Base-by-base conservation (phyloP, 768 basidiomycete genomes). In the Tulasnella sp. region DNA sequence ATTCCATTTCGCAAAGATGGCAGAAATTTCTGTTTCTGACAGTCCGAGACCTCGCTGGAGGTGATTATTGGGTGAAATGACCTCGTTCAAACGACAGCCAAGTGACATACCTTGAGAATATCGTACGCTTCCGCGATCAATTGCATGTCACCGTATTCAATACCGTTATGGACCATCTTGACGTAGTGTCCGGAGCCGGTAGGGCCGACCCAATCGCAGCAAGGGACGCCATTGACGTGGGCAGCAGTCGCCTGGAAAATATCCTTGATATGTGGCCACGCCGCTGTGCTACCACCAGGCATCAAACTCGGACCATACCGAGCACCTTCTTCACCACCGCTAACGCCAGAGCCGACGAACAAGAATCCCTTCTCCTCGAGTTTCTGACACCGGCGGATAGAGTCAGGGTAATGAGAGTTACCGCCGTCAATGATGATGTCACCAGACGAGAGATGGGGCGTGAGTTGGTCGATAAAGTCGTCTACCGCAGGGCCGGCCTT, bases 131-230 rank as follows among this genome's bases (percentile, higher is more conserved):
- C 96, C 60, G 91, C 89, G 63, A 99, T 98, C 68, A 98, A 77
- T 71, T 98, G 94, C 96, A 99, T 99, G 74, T 99, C 96, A 65
- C 89, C 93, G 68, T 97, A 97, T 72, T 99, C 96, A 71, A 99
- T 99, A 75, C 94, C 94, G 93, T 73, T 73, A 69, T 43, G 45
- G 21, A 56, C 46, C 53, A 56, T 62, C 78, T 99, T 99, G 72
- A 99, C 94, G 71, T 98, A 99, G 77, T 98, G 94, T 29, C 91
- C 93, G 46, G 88, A 76, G 59, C 92, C 96, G 61, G 83, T 84
- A 72, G 93, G 87, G 43, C 96, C 96, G 65, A 99, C 94, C 96
- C 96, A 99, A 74, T 99, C 96, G 69, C 94, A 97, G 77, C 96
- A 99, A 31, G 96, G 96, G 64, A 89, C 88, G 61, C 91, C 91